phyloP scores from a whole-genome alignment of 768 basidiomycete genomes.

The Serendipita indica region DNA sequence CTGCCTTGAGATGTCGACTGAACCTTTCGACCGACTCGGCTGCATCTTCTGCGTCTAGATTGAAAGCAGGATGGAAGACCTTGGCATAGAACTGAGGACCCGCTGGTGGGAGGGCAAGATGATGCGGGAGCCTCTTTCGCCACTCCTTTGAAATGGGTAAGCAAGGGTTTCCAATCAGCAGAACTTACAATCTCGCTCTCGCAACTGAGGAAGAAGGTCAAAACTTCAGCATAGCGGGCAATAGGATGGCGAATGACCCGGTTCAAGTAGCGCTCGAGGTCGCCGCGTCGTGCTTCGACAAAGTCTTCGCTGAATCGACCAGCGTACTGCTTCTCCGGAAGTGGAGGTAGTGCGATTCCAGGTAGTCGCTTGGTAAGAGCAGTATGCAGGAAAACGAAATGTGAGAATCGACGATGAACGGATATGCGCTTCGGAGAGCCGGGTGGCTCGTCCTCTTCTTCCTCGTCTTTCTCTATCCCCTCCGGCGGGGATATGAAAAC shows the following conservation, averaged over 20 bases:
- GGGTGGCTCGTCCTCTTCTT: conserved; percentile 15
- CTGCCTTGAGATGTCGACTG: conserved; percentile 45
- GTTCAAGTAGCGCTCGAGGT: conserved; percentile 64
- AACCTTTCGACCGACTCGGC: conserved; percentile 44
- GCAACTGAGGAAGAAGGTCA: conserved; percentile 65
- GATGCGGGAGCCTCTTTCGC: conserved; percentile 45
- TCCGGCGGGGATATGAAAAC: conserved; percentile 33
- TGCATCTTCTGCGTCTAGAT: conserved; percentile 62
- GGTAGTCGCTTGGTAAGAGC: conserved; percentile 53
- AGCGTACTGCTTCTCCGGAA: conserved; percentile 76
- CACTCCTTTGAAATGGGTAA: conserved; percentile 39
- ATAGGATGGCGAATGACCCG: conserved; percentile 61
- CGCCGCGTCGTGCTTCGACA: conserved; percentile 65
- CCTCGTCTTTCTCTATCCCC: conserved; percentile 16
- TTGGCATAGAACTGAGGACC: conserved; percentile 64
- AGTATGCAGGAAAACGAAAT: conserved; percentile 66
- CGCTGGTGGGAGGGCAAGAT: conserved; percentile 46
- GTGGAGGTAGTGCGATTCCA: conserved; percentile 61
- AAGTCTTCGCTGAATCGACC: conserved; percentile 70
- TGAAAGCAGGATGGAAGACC: conserved; percentile 75
- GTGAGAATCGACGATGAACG: conserved; percentile 70
- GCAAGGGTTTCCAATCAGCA: background rate
- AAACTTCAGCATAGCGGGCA: conserved; percentile 59
- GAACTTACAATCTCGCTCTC: conserved; percentile 55
- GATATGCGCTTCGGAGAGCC: conserved; percentile 42